Conservation (phyloP, 768 basidiomycete genomes). For the Dendrothele bispora region DNA sequence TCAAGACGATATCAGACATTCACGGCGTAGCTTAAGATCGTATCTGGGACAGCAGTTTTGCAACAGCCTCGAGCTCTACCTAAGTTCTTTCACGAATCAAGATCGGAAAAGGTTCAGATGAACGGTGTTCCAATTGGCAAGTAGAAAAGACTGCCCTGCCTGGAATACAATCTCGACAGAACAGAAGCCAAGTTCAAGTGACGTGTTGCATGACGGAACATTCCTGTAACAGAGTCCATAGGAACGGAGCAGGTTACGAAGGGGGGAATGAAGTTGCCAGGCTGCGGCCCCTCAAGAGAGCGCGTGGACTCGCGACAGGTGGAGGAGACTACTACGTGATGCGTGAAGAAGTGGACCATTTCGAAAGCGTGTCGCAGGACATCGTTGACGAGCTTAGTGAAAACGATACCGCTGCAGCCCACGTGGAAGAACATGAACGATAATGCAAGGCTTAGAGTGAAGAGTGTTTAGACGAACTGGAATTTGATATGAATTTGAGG, state of each 20-base stretch:
- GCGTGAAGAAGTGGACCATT: constrained; percentile 8
- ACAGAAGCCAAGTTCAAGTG: constrained; percentile 11
- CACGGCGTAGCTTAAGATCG: constrained; percentile 11
- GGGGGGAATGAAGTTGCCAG: background rate
- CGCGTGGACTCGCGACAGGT: constrained; percentile 1
- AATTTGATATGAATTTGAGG: constrained; percentile 2
- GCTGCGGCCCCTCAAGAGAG: constrained; percentile 1
- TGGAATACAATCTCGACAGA: constrained; percentile 23
- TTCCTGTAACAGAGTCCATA: background rate
- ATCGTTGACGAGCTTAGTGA: background rate
- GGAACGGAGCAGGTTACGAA: background rate
- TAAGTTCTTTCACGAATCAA: constrained; percentile 20
- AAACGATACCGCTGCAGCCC: constrained; percentile 2
- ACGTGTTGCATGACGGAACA: constrained; percentile 7
- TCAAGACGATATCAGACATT: constrained; percentile 18
- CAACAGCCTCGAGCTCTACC: constrained; percentile 22
- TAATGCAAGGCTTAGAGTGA: constrained; percentile 2
- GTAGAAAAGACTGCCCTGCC: constrained; percentile 22
- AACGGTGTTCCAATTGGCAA: constrained; percentile 18
- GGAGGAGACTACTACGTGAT: constrained; percentile 8
- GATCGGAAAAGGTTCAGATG: constrained; percentile 8
- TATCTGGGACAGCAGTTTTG: constrained; percentile 20
- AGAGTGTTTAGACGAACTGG: constrained; percentile 7
- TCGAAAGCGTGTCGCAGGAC: background rate
- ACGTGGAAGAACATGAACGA: constrained; percentile 12